Percentiles rank a stretch among this genome's conserved stretches.
Evolutionary conservation across 2,329 filamentous ascomycete species (phyloP).

Genomic region (Myriosclerotinia curreyana): DNA sequence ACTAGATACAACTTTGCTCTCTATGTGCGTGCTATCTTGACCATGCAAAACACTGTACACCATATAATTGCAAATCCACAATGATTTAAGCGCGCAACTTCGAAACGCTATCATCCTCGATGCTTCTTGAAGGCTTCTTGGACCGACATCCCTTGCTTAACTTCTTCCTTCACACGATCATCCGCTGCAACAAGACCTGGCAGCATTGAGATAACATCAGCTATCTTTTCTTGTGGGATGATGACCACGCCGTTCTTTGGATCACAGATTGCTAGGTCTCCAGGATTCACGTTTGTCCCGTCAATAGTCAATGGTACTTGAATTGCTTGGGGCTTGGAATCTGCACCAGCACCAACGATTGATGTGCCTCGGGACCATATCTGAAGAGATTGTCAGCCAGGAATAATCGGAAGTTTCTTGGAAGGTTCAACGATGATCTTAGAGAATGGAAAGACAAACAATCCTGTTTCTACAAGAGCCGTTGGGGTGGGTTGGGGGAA

Average conservation of each 20-base stretch:
- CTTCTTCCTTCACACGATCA: slow-evolving; percentile 61
- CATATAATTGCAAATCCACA: background rate
- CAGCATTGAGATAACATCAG: slow-evolving; percentile 56
- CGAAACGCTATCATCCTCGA: slow-evolving; percentile 24
- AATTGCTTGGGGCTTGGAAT: slow-evolving; percentile 55
- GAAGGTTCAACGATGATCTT: background rate
- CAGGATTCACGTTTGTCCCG: slow-evolving; percentile 46
- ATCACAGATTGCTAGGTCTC: slow-evolving; percentile 70
- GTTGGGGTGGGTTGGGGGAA: background rate
- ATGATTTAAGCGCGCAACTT: too few relatives aligned
- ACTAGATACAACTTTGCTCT: background rate
- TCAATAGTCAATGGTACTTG: slow-evolving; percentile 47
- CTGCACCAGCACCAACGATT: slow-evolving; percentile 55
- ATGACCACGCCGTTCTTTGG: slow-evolving; percentile 66
- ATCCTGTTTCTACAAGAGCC: background rate
- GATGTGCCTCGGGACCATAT: slow-evolving; percentile 57
- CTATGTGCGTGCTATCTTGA: background rate
- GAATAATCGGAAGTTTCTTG: background rate
- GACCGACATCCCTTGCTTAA: slow-evolving; percentile 59
- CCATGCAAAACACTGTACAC: background rate
- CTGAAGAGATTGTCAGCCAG: slow-evolving; percentile 34
- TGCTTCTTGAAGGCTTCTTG: slow-evolving; percentile 60
- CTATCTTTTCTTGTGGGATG: slow-evolving; percentile 60
- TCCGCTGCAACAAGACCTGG: slow-evolving; percentile 46
- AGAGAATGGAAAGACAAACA: background rate